Evolutionary conservation across 2,329 filamentous ascomycete species (phyloP).

Genomic region (Fusarium brachygibbosum): DNA sequence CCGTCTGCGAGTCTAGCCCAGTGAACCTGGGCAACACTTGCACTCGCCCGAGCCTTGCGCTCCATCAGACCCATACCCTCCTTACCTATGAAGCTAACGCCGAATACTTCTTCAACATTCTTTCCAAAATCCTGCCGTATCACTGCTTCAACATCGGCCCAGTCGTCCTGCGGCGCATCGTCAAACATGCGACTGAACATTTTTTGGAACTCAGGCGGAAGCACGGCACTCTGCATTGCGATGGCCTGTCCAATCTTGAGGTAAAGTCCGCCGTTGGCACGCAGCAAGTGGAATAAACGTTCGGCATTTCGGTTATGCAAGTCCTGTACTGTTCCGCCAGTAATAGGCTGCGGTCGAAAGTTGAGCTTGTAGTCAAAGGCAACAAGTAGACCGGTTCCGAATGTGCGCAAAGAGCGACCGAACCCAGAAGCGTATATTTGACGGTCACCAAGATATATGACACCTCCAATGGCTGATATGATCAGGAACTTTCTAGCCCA

Average conservation of each 20-base stretch:
- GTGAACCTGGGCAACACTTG: conserved; percentile 96
- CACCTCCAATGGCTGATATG: conserved; percentile 69
- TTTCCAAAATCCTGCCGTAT: conserved; percentile 91
- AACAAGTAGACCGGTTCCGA: conserved; percentile 81
- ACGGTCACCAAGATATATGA: conserved; percentile 77
- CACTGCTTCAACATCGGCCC: conserved; percentile 87
- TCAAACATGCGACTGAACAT: conserved; percentile 99
- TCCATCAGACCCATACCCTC: conserved; percentile 76
- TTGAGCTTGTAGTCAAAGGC: conserved; percentile 97
- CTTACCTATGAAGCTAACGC: conserved; percentile 82
- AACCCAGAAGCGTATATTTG: conserved; percentile 84
- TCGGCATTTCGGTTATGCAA: conserved; percentile 88
- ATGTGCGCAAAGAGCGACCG: conserved; percentile 83
- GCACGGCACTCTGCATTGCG: conserved; percentile 95
- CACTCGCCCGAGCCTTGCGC: conserved; percentile 76
- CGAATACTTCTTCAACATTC: conserved; percentile 90
- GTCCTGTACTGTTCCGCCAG: conserved; percentile 79
- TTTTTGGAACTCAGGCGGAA: conserved; percentile 93
- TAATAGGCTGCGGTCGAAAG: conserved; percentile 83
- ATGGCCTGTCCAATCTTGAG: conserved; percentile 98
- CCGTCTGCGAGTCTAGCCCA: conserved; percentile 91
- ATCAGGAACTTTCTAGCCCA: conserved; percentile 82
- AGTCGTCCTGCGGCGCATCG: conserved; percentile 92
- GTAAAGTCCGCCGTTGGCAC: conserved; percentile 91
- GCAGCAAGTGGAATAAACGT: conserved; percentile 83